These are phyloP conservation scores for Aphanomyces stellatus DNA, from an alignment of 352 stramenopile species.

Conservation along the genomic window DNA sequence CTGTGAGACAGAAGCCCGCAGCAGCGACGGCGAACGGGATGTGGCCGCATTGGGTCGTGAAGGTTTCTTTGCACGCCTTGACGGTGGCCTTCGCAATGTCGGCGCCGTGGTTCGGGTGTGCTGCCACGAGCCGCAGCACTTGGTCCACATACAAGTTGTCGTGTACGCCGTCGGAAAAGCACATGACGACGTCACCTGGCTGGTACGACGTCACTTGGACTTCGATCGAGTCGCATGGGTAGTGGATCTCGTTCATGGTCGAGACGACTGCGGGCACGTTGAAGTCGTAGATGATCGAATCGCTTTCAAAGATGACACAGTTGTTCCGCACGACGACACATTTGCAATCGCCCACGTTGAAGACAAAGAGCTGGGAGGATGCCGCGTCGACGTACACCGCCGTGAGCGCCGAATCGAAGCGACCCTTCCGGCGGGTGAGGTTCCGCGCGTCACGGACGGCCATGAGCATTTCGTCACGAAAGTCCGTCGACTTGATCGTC, in stretches of 20 bases:
- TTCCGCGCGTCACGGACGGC: constrained; percentile 69
- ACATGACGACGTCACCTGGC: constrained; percentile 61
- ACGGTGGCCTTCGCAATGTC: constrained; percentile 70
- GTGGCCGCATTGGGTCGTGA: constrained; percentile 49
- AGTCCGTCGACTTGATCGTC: constrained; percentile 47
- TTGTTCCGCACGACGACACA: constrained; percentile 61
- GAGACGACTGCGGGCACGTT: constrained; percentile 82
- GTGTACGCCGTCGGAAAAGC: constrained; percentile 83
- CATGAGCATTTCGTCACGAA: constrained; percentile 51
- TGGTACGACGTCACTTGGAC: constrained; percentile 70
- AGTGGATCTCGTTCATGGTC: constrained; percentile 81
- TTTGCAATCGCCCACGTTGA: constrained; percentile 83
- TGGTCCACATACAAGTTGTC: constrained; percentile 84
- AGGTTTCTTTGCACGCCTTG: constrained; percentile 56
- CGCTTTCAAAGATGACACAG: constrained; percentile 74
- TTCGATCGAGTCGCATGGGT: constrained; percentile 44
- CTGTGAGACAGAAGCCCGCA: constrained; percentile 67
- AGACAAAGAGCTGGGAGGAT: constrained; percentile 70
- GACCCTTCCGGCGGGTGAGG: constrained; percentile 61
- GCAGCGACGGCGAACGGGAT: constrained; percentile 82
- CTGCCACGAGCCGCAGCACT: constrained; percentile 51
- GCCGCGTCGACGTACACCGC: constrained; percentile 71
- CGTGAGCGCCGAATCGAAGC: constrained; percentile 76
- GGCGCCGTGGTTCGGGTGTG: constrained; percentile 40
- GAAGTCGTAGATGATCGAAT: constrained; percentile 87